Evolutionary conservation across 805 yeast species (phyloP).

Genomic region (Lipomyces anomalus): DNA sequence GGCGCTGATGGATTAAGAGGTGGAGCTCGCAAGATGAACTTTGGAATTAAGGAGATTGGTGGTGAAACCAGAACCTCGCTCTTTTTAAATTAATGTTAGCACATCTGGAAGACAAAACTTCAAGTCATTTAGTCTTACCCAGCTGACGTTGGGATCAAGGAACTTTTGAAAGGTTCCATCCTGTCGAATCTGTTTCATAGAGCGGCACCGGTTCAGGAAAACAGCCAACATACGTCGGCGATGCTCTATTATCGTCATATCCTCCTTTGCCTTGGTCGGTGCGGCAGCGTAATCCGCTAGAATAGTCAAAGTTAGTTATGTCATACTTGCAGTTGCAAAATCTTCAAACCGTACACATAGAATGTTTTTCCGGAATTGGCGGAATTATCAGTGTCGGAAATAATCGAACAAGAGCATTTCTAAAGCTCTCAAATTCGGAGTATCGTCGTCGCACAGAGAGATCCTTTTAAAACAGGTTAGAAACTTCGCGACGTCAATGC

Average conservation of each 20-base stretch:
- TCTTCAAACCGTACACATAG: slow-evolving; percentile 35
- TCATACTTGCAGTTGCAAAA: not conserved
- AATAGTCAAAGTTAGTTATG: not conserved
- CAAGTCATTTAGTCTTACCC: slow-evolving; percentile 37
- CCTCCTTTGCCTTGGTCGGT: slow-evolving; percentile 43
- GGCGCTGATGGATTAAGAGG: slow-evolving; percentile 56
- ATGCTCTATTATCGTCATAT: slow-evolving; percentile 47
- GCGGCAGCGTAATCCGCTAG: slow-evolving; percentile 41
- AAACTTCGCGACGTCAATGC: slow-evolving; percentile 15
- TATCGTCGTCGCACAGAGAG: slow-evolving; percentile 72
- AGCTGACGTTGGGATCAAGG: slow-evolving; percentile 75
- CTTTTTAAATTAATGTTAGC: slow-evolving; percentile 1
- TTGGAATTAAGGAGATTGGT: slow-evolving; percentile 50
- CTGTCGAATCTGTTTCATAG: slow-evolving; percentile 49
- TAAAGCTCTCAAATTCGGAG: slow-evolving; percentile 82
- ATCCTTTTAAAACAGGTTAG: slow-evolving; percentile 27
- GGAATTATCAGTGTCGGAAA: slow-evolving; percentile 83
- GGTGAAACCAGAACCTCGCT: slow-evolving; percentile 60
- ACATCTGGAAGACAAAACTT: not conserved
- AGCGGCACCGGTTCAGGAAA: slow-evolving; percentile 71
- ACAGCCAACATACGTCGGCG: slow-evolving; percentile 69
- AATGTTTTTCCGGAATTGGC: slow-evolving; percentile 86
- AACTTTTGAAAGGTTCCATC: slow-evolving; percentile 67
- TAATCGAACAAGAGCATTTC: slow-evolving; percentile 62
- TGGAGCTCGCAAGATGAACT: slow-evolving; percentile 51